Percentiles rank a stretch among this genome's conserved stretches.
phyloP scores from a whole-genome alignment of 2,329 filamentous ascomycete species.

The Sporothrix globosa region DNA sequence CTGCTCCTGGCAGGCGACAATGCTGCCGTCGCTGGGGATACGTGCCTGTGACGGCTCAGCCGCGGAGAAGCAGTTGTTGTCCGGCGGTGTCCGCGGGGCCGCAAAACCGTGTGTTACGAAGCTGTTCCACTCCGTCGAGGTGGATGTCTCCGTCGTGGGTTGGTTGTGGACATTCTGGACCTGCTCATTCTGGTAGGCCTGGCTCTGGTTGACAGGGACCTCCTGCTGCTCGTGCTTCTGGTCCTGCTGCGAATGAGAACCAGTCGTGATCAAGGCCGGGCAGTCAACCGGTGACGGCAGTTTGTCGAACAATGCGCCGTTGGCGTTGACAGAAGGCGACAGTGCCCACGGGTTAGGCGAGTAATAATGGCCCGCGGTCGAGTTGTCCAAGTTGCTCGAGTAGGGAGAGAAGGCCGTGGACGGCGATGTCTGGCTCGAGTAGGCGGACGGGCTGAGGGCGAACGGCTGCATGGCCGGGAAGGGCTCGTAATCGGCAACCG shows the following conservation, averaged over 20 bases:
- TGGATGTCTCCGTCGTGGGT: conserved; percentile 3
- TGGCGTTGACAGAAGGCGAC: conserved; percentile 35
- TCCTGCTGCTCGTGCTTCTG: not conserved
- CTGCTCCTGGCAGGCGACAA: conserved; percentile 55
- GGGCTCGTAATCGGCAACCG: conserved; percentile 41
- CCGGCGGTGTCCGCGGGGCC: conserved; percentile 58
- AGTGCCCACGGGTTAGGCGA: conserved; percentile 47
- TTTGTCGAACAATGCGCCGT: conserved; percentile 35
- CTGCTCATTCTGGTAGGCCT: conserved; percentile 24
- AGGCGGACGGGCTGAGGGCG: conserved; percentile 57
- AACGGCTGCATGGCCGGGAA: conserved; percentile 50
- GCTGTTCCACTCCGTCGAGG: conserved; percentile 30
- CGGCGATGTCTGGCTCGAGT: conserved; percentile 63
- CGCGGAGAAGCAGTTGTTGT: conserved; percentile 54
- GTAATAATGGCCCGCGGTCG: conserved; percentile 44
- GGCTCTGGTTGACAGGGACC: not conserved
- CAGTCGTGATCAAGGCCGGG: conserved; percentile 31
- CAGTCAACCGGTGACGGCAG: conserved; percentile 36
- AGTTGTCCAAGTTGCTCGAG: conserved; percentile 43
- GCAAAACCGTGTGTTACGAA: conserved; percentile 42
- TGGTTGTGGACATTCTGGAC: conserved; percentile 13
- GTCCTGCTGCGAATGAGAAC: conserved; percentile 14
- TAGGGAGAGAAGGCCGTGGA: conserved; percentile 59
- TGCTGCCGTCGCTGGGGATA: conserved; percentile 53
- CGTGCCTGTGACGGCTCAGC: conserved; percentile 52